Conservation (phyloP, 768 basidiomycete genomes). For the Naganishia kalamii region DNA sequence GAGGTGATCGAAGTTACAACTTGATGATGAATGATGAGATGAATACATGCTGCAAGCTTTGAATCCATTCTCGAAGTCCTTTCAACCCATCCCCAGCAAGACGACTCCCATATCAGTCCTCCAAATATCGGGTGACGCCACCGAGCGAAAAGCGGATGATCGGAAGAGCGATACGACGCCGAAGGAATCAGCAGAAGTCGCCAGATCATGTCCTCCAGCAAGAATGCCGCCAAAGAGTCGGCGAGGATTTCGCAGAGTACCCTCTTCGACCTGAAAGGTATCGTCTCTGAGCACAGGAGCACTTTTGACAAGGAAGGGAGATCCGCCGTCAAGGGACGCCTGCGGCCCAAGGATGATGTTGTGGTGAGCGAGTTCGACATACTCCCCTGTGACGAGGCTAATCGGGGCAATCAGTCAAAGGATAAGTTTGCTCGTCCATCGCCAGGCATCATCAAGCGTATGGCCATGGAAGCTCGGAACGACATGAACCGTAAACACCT, state of each 20-base stretch:
- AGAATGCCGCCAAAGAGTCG: not conserved
- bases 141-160: no score
- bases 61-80: not conserved
- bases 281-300: slow-evolving; percentile 42
- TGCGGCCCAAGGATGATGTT: slow-evolving; percentile 23
- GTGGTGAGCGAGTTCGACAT: not conserved
- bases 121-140: no score
- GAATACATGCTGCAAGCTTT: not conserved
- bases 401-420: slow-evolving; percentile 14
- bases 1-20: not conserved
- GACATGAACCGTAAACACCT: slow-evolving; percentile 31
- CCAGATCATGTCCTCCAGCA: not conserved
- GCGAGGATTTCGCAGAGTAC: slow-evolving; percentile 32
- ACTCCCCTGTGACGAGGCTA: not conserved
- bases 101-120: no score
- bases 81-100: no score
- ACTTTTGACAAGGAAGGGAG: slow-evolving; percentile 40
- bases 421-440: slow-evolving; percentile 43
- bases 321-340: slow-evolving; percentile 31
- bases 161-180: no score
- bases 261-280: slow-evolving; percentile 39
- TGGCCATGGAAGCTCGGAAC: slow-evolving; percentile 40
- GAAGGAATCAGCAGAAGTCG: no score
- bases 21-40: not conserved
- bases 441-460: slow-evolving; percentile 39